Conservation (phyloP, 2,329 filamentous ascomycete species). For the Colletotrichum melonis region DNA sequence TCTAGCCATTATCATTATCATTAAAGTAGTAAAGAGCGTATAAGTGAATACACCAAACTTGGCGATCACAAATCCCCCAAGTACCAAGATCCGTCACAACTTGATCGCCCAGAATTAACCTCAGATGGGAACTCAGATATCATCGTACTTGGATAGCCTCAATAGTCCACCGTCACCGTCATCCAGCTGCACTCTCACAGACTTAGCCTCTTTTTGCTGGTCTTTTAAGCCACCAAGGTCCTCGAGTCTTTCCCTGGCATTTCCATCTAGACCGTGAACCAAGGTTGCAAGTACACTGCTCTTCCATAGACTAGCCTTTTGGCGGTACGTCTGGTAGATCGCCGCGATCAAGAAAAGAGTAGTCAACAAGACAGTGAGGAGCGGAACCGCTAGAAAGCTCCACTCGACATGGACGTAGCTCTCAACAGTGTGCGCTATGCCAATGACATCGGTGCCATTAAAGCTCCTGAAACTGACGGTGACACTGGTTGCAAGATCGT, state of each 20-base stretch:
- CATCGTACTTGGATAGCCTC: conserved; percentile 26
- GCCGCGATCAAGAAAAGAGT: conserved; percentile 44
- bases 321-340: conserved; percentile 40
- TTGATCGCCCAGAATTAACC: too few relatives aligned
- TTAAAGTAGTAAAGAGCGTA: not conserved
- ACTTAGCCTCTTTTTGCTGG: conserved; percentile 41
- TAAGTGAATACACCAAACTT: not conserved
- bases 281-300: conserved; percentile 48
- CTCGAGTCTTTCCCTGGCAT: conserved; percentile 39
- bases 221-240: conserved; percentile 36
- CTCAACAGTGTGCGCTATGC: conserved; percentile 42
- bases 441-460: conserved; percentile 42
- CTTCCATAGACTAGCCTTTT: conserved; percentile 46
- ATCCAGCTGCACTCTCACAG: conserved; percentile 42
- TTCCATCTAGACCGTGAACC: conserved; percentile 48
- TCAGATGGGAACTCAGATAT: not conserved
- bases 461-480: conserved; percentile 48
- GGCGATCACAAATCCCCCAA: not conserved
- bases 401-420: conserved; percentile 49
- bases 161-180: conserved; percentile 37
- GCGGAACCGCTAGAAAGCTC: conserved; percentile 47
- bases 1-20: not conserved
- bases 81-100: not conserved
- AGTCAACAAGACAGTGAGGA: conserved; percentile 44
- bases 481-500: conserved; percentile 47